Evolutionary conservation across 495 filamentous ascomycete species (phyloP).

Genomic region (Neurospora cerealis): DNA sequence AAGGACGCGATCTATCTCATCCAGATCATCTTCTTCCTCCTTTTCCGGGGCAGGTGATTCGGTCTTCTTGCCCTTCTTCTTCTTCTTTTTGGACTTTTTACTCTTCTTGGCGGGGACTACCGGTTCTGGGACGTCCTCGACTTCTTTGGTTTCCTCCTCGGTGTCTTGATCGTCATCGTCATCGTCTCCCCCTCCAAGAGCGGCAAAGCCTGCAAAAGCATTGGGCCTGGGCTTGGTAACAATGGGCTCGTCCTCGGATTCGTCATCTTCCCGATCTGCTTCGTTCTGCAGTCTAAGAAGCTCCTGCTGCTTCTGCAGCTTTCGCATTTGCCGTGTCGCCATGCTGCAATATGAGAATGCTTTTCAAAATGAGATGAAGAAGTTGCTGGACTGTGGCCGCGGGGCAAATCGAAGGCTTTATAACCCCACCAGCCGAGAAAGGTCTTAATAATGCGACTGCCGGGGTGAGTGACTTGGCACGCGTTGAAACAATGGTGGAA

Average conservation of each 20-base stretch:
- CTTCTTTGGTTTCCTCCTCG: slow-evolving; percentile 36
- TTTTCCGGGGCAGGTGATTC: slow-evolving; percentile 7
- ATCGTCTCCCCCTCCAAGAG: slow-evolving; percentile 31
- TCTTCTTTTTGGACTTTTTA: slow-evolving; percentile 54
- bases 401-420: background rate
- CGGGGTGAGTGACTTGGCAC: background rate
- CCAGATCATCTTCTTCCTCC: slow-evolving; percentile 32
- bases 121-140: slow-evolving; percentile 26
- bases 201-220: slow-evolving; percentile 41
- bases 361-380: background rate
- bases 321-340: slow-evolving; percentile 73
- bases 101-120: slow-evolving; percentile 34
- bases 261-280: slow-evolving; percentile 31
- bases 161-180: slow-evolving; percentile 31
- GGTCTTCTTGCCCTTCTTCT: slow-evolving; percentile 39
- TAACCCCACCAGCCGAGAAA: background rate
- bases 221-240: slow-evolving; percentile 29
- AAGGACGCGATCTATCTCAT: slow-evolving; percentile 80
- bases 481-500: background rate
- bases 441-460: background rate
- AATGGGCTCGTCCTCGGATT: slow-evolving; percentile 34
- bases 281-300: slow-evolving; percentile 27
- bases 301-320: slow-evolving; percentile 63
- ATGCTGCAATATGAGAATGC: slow-evolving; percentile 32
- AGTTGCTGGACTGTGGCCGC: background rate